A percentile compares a stretch with the other conserved stretches of the same genome.
phyloP scores from a whole-genome alignment of 208 protist species.

The Trypanosoma mega region DNA sequence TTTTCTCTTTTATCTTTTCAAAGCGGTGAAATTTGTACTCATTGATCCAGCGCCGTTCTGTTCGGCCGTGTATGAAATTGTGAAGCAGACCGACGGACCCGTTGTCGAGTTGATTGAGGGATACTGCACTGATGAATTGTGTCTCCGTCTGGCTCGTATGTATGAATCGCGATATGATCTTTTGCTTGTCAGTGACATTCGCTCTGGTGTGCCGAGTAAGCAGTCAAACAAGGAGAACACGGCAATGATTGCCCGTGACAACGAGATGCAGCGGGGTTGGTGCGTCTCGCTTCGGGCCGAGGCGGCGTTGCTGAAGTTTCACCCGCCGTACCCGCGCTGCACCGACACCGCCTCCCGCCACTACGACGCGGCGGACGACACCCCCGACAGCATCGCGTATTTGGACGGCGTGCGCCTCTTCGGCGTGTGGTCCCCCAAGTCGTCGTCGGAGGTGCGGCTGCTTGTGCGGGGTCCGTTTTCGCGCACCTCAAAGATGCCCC shows the following conservation, averaged over 20 bases:
- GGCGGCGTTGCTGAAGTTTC: slow-evolving; percentile 94
- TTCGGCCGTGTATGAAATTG: slow-evolving; percentile 36
- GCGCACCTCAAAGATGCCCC: slow-evolving; percentile 18
- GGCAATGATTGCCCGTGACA: slow-evolving; percentile 81
- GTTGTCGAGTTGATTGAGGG: slow-evolving; percentile 78
- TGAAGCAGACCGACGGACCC: slow-evolving; percentile 30
- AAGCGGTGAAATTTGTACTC: slow-evolving; percentile 79
- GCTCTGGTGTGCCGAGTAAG: slow-evolving; percentile 58
- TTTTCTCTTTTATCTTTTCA: slow-evolving; percentile 81
- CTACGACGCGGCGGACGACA: slow-evolving; percentile 55
- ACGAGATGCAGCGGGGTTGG: slow-evolving; percentile 85
- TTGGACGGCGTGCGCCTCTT: slow-evolving; percentile 75
- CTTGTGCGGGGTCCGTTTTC: slow-evolving; percentile 66
- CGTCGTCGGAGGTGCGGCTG: slow-evolving; percentile 94
- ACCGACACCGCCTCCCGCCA: slow-evolving; percentile 26
- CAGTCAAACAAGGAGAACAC: slow-evolving; percentile 77
- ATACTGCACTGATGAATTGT: slow-evolving; percentile 91
- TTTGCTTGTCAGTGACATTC: slow-evolving; percentile 92
- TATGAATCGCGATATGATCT: slow-evolving; percentile 66
- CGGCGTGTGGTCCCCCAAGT: slow-evolving; percentile 93
- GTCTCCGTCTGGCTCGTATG: slow-evolving; percentile 49
- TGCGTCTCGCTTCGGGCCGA: slow-evolving; percentile 77
- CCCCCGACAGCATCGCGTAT: slow-evolving; percentile 71
- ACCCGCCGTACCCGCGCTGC: slow-evolving; percentile 88
- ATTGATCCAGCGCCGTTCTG: slow-evolving; percentile 93